Percentiles rank a stretch among this genome's conserved stretches.
phyloP scores from a whole-genome alignment of 2,329 filamentous ascomycete genomes.

The Pseudogymnoascus destructans region DNA sequence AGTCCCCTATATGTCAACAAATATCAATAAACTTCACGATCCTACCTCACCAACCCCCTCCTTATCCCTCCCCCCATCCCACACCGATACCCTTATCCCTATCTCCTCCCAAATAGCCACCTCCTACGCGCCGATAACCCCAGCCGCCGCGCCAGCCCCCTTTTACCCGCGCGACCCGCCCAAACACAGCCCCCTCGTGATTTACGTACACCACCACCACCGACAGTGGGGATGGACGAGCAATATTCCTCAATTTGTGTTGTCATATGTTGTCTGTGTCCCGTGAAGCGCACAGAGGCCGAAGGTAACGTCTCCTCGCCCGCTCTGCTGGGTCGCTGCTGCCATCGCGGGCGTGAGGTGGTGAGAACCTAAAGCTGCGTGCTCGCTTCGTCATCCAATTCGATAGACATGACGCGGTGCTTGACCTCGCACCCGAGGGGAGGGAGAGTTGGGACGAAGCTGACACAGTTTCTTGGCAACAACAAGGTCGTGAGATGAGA shows the following conservation, averaged over 20 bases:
- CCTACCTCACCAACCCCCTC: neutral
- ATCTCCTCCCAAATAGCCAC: neutral
- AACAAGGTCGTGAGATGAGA: neutral
- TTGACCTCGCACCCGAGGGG: neutral
- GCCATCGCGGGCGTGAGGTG: neutral
- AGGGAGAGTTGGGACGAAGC: neutral
- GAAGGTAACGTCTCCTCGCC: neutral
- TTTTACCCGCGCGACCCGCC: neutral
- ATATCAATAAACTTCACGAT: neutral
- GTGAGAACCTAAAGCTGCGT: constrained; percentile 1
- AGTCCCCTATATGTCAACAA: neutral
- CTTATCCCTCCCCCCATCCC: neutral
- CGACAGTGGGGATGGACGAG: neutral
- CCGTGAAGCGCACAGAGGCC: neutral
- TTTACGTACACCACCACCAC: neutral
- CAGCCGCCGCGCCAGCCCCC: neutral
- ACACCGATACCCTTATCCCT: neutral
- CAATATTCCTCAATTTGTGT: neutral
- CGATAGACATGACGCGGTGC: neutral
- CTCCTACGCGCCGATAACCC: neutral
- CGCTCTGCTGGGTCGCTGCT: neutral
- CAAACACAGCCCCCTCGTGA: neutral
- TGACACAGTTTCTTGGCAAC: neutral
- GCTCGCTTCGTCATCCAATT: neutral
- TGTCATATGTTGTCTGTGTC: neutral